A percentile compares a stretch with the other conserved stretches of the same genome.
Evolutionary conservation across 2,329 filamentous ascomycete species (phyloP).

Genomic region (Cladophialophora bantiana): DNA sequence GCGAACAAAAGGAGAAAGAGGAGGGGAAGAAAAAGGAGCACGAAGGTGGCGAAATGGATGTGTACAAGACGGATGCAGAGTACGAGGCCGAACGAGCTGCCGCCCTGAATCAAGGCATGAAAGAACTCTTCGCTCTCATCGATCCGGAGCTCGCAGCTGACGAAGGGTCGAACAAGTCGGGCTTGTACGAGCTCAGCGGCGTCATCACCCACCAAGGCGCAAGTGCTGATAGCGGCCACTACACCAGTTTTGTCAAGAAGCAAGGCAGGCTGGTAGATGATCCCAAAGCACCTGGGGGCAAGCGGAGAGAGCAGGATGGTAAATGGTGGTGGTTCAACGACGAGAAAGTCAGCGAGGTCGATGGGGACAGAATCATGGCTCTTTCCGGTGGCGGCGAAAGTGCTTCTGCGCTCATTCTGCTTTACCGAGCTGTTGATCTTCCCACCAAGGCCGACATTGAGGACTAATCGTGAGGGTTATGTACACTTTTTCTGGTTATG

Average conservation of each 20-base stretch:
- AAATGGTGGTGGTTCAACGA: conserved; percentile 99
- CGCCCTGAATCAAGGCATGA: conserved; percentile 79
- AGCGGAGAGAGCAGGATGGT: conserved; percentile 80
- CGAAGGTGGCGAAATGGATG: conserved; percentile 73
- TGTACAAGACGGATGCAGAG: conserved; percentile 92
- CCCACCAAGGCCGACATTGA: conserved; percentile 52
- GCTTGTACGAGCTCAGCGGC: conserved; percentile 90
- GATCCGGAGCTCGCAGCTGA: conserved; percentile 77
- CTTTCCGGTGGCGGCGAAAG: conserved; percentile 79
- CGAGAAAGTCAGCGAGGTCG: conserved; percentile 93
- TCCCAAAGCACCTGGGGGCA: conserved; percentile 70
- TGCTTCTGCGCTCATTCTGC: conserved; percentile 59
- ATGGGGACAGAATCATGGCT: conserved; percentile 86
- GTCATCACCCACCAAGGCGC: conserved; percentile 97
- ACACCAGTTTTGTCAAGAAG: conserved; percentile 98
- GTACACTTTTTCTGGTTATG: conserved; percentile 3
- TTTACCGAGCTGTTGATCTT: conserved; percentile 59
- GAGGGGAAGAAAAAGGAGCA: conserved; percentile 52
- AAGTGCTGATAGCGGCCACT: conserved; percentile 96
- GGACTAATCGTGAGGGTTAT: conserved; percentile 9
- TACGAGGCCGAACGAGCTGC: conserved; percentile 84
- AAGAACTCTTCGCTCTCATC: conserved; percentile 82
- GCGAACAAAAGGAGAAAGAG: conserved; percentile 59
- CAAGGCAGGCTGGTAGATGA: conserved; percentile 68
- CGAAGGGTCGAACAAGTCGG: conserved; percentile 87